Evolutionary conservation across 176 grass and related monocot genomes (phyloP).

Genomic region (Ensete glaucum): DNA sequence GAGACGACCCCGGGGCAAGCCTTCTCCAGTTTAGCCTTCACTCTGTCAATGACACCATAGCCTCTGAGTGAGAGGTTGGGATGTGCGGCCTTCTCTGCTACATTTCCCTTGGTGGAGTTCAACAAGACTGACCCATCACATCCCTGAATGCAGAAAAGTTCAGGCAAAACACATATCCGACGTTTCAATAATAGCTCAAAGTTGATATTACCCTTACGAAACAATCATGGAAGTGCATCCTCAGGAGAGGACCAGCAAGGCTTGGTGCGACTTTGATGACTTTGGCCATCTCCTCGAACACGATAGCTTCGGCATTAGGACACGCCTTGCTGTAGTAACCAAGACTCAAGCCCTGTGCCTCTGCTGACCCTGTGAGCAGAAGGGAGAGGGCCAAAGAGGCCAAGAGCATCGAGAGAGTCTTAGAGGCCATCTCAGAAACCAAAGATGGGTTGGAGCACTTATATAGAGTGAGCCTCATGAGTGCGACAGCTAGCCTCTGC

Average conservation of each 20-base stretch:
- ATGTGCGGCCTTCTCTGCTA: constrained; percentile 49
- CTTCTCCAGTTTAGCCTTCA: constrained; percentile 59
- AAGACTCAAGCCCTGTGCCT: constrained; percentile 30
- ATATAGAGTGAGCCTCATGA: no score
- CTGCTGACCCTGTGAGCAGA: constrained; percentile 14
- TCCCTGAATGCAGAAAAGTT: constrained; percentile 26
- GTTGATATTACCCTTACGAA: neutral
- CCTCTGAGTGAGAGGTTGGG: constrained; percentile 64
- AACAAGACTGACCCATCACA: constrained; percentile 78
- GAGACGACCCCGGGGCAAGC: constrained; percentile 61
- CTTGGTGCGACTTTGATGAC: constrained; percentile 46
- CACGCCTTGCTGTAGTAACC: constrained; percentile 54
- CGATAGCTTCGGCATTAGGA: constrained; percentile 39
- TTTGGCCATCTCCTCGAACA: constrained; percentile 39
- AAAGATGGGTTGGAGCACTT: neutral
- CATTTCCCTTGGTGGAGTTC: constrained; percentile 30
- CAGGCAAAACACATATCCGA: neutral
- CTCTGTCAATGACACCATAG: constrained; percentile 44
- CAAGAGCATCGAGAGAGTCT: constrained; percentile 7
- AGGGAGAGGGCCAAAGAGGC: constrained; percentile 15
- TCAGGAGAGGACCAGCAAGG: constrained; percentile 60
- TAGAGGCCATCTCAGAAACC: neutral
- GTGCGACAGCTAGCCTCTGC: no score
- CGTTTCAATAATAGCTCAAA: neutral
- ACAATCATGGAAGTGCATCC: constrained; percentile 5